A percentile compares a stretch with the other conserved stretches of the same genome.
phyloP scores from a whole-genome alignment of 2,329 filamentous ascomycete species.

The Onygenales sp. region DNA sequence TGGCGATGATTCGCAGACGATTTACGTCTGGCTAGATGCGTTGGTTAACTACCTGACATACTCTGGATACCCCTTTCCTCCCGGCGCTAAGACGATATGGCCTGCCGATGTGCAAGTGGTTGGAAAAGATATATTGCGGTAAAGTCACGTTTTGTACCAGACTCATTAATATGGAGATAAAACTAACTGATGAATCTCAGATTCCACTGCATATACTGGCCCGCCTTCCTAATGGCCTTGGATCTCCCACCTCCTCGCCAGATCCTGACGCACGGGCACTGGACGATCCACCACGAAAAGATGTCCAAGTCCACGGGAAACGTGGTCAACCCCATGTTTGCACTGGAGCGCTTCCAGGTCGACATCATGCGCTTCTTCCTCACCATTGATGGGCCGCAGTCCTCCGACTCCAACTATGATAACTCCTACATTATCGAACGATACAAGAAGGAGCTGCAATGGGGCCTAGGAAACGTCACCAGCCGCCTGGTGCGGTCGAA shows the following conservation, averaged over 20 bases:
- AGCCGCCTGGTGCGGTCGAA: constrained; percentile 60
- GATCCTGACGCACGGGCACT: constrained; percentile 84
- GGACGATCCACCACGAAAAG: constrained; percentile 84
- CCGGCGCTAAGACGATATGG: constrained; percentile 63
- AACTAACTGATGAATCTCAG: constrained; percentile 18
- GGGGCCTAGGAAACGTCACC: constrained; percentile 70
- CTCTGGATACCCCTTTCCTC: constrained; percentile 68
- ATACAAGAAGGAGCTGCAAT: constrained; percentile 72
- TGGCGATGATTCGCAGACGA: constrained; percentile 73
- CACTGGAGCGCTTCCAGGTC: constrained; percentile 76
- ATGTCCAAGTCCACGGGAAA: constrained; percentile 97
- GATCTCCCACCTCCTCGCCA: constrained; percentile 67
- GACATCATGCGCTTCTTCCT: constrained; percentile 89
- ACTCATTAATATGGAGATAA: not conserved
- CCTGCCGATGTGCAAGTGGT: constrained; percentile 87
- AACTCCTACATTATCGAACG: constrained; percentile 64
- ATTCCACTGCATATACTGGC: constrained; percentile 98
- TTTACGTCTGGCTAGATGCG: constrained; percentile 97
- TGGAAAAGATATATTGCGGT: constrained; percentile 87
- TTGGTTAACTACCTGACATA: constrained; percentile 89
- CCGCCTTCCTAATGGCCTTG: constrained; percentile 84
- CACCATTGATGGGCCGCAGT: constrained; percentile 66
- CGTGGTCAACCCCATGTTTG: constrained; percentile 88
- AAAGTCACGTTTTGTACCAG: constrained; percentile 9
- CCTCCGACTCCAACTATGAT: constrained; percentile 72